Evolutionary conservation across 768 basidiomycete species (phyloP), one percentile per base, ranked within the genome.

Genomic region (Harrya chromipes): DNA sequence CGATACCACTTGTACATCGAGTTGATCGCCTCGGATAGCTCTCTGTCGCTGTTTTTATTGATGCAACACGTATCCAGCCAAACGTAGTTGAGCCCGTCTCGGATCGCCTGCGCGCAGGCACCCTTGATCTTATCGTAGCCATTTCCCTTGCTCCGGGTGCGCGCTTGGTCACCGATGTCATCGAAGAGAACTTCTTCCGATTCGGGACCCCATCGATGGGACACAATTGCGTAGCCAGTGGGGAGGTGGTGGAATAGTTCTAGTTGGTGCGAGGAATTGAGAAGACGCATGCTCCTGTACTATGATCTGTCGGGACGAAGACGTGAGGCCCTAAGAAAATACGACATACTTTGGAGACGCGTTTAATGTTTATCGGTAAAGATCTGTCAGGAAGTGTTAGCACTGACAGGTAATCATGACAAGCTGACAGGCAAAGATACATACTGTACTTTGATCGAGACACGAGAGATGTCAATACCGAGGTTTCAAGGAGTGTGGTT

Each of bases 61-160:
- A 71, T 68, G 40, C 70, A 70, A 24, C 60, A 68, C 0, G 68
- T 70, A n/a, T 70, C 62, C 43, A 66, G 23, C 68, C 67, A 71
- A 20, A 68, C 49, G 39, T 64, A 62, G 14, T 21, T n/a, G 26
- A 61, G 23, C 0, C 34, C 31, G 9, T 68, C 54, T 12, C 24
- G 20, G 16, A 6, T 1, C 23, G 65, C 64, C 46, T 55, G 57
- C 2, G 8, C n/a, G 26, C 62, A 64, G 29, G 56, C 43, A 8
- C 52, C 56, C 1, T n/a, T 16, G 14, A 68, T 55, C 53, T 66
- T 68, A 3, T 43, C 27, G 27, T 59, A 55, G 2, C 64, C 58
- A n/a, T 44, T 61, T 13, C n/a, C 36, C 35, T 60, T 64, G 40
- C 49, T 43, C 20, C 16, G 34, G 7, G 53, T 31, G 24, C 48